Percentiles rank a stretch among this genome's conserved stretches.
phyloP scores from a whole-genome alignment of 140 eudicot species.

The Senecio squalidus region DNA sequence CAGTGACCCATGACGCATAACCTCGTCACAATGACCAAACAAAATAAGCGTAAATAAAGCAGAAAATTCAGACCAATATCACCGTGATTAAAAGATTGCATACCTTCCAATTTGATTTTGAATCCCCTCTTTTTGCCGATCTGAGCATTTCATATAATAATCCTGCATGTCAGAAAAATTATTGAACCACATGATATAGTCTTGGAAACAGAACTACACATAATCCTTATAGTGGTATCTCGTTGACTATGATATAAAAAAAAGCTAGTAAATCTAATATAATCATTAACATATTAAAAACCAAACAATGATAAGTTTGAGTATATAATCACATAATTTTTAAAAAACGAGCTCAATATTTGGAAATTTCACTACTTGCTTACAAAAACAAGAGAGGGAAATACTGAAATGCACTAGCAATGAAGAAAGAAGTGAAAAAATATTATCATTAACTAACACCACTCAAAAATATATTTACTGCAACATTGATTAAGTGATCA shows the following conservation, averaged over 20 bases:
- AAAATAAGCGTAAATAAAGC: neutral
- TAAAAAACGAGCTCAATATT: neutral
- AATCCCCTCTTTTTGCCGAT: slow-evolving; percentile 71
- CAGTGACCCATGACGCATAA: neutral
- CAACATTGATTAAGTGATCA: slow-evolving; percentile 1
- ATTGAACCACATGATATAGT: neutral
- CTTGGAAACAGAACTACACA: slow-evolving; percentile 12
- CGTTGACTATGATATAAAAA: neutral
- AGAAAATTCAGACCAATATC: neutral
- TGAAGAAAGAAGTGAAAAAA: neutral
- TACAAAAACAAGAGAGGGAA: neutral
- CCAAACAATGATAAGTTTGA: slow-evolving; percentile 12
- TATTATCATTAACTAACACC: neutral
- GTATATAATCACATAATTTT: neutral
- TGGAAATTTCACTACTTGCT: neutral
- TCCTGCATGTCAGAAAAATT: slow-evolving; percentile 43
- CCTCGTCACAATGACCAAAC: slow-evolving; percentile 11
- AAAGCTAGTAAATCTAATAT: neutral
- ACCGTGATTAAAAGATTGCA: slow-evolving; percentile 10
- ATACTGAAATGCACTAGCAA: neutral
- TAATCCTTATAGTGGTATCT: neutral
- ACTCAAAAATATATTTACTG: neutral
- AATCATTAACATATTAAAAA: slow-evolving; percentile 14
- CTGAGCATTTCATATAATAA: slow-evolving; percentile 89
- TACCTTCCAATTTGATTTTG: slow-evolving; percentile 96